phyloP scores from a whole-genome alignment of 148 eudicot genomes.

The Rhododendron molle region DNA sequence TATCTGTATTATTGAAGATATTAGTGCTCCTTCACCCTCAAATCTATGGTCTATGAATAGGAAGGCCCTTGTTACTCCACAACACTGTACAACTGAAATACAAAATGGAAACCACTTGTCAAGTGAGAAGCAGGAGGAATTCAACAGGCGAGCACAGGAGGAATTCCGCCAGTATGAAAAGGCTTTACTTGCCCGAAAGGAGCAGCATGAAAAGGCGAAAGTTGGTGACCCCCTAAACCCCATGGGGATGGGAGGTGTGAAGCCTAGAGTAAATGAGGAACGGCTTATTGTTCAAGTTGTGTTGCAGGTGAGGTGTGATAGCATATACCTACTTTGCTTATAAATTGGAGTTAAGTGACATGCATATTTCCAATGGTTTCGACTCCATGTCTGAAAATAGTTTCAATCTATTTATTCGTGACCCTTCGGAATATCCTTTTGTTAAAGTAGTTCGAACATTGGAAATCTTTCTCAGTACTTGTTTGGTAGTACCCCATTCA shows the following conservation, averaged over 20 bases:
- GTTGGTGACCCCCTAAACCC: slow-evolving; percentile 27
- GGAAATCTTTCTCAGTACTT: not conserved
- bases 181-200: not conserved
- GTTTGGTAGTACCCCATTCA: not conserved
- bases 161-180: not conserved
- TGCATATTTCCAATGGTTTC: not conserved
- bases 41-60: slow-evolving; percentile 13
- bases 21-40: slow-evolving; percentile 35
- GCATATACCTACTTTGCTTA: not conserved
- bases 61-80: slow-evolving; percentile 29
- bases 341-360: not conserved
- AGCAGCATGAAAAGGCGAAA: not conserved
- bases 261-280: slow-evolving; percentile 50
- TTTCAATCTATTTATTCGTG: not conserved
- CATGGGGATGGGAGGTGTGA: slow-evolving; percentile 31
- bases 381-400: not conserved
- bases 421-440: not conserved
- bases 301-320: slow-evolving; percentile 47
- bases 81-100: slow-evolving; percentile 9
- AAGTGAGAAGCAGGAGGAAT: not conserved
- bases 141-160: not conserved
- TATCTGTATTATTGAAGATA: slow-evolving; percentile 65
- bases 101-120: not conserved
- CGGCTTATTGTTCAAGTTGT: slow-evolving; percentile 45
- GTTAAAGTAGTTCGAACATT: not conserved